Conservation (phyloP, 208 protist species). For the Crithidia fasciculata region DNA sequence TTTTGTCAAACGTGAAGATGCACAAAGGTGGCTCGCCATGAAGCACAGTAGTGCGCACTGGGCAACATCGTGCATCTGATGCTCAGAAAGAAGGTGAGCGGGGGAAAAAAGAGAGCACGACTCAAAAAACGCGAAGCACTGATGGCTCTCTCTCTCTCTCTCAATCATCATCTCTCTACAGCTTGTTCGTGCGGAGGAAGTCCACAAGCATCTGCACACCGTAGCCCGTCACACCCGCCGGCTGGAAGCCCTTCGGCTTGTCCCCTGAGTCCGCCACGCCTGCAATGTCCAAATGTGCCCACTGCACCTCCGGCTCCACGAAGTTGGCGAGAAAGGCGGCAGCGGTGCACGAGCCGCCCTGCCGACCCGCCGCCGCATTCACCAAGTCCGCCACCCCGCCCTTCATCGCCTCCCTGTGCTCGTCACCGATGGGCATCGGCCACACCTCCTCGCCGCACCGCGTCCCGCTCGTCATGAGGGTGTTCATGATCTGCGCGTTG, state of each 20-base stretch:
- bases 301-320: conserved; percentile 56
- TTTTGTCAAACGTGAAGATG: too few relatives aligned
- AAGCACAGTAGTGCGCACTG: too few relatives aligned
- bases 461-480: conserved; percentile 59
- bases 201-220: conserved; percentile 86
- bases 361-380: conserved; percentile 52
- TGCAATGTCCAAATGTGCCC: conserved; percentile 89
- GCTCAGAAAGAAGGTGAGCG: background rate
- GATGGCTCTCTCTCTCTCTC: background rate
- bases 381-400: conserved; percentile 75
- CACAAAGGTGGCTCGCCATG: too few relatives aligned
- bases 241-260: conserved; percentile 67
- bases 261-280: conserved; percentile 68
- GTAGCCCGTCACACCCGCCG: conserved; percentile 79
- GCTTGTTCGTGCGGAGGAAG: conserved; percentile 52
- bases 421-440: conserved; percentile 87
- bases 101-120: background rate
- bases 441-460: conserved; percentile 80
- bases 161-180: background rate
- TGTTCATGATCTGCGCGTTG: conserved; percentile 37
- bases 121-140: background rate
- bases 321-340: conserved; percentile 87
- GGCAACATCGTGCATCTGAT: too few relatives aligned
- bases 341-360: conserved; percentile 83
- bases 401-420: conserved; percentile 76